Evolutionary conservation across 1,139 yeast genomes (phyloP).

Genomic region (Geotrichum citri-aurantii): DNA sequence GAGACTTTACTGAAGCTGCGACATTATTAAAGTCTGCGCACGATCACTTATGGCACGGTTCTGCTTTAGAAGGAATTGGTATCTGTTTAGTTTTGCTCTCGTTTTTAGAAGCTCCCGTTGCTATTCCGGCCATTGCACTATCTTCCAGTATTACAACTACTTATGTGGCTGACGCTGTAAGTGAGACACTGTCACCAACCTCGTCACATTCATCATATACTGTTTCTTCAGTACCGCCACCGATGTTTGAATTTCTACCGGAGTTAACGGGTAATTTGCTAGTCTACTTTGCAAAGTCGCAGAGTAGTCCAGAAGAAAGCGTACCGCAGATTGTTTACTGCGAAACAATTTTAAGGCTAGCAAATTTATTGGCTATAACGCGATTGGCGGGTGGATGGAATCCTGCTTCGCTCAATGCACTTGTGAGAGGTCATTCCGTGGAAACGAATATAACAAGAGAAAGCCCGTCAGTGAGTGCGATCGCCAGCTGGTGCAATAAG

Average conservation of each 20-base stretch:
- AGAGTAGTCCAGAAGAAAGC: slow-evolving; percentile 59
- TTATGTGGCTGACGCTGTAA: background rate
- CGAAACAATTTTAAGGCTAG: slow-evolving; percentile 60
- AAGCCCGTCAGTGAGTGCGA: slow-evolving; percentile 26
- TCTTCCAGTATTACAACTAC: slow-evolving; percentile 9
- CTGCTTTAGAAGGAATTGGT: slow-evolving; percentile 75
- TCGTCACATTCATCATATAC: slow-evolving; percentile 26
- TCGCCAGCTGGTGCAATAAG: slow-evolving; percentile 36
- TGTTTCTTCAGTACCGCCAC: slow-evolving; percentile 24
- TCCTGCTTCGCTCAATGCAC: slow-evolving; percentile 39
- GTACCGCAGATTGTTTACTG: slow-evolving; percentile 80
- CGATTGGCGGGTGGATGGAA: slow-evolving; percentile 50
- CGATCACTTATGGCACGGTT: slow-evolving; percentile 84
- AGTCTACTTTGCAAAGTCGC: slow-evolving; percentile 54
- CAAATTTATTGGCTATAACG: slow-evolving; percentile 55
- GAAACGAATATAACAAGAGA: slow-evolving; percentile 26
- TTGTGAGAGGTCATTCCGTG: slow-evolving; percentile 36
- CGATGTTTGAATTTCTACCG: slow-evolving; percentile 47
- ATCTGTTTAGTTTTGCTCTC: slow-evolving; percentile 59
- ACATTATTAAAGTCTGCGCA: slow-evolving; percentile 52
- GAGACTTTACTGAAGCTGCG: slow-evolving; percentile 68
- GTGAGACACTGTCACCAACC: slow-evolving; percentile 16
- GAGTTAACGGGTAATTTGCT: slow-evolving; percentile 47
- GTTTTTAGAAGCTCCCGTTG: slow-evolving; percentile 53
- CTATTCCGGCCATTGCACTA: slow-evolving; percentile 48